Evolutionary conservation across 108 stramenopile species (phyloP).

Genomic region (Cyclotella distinguenda): DNA sequence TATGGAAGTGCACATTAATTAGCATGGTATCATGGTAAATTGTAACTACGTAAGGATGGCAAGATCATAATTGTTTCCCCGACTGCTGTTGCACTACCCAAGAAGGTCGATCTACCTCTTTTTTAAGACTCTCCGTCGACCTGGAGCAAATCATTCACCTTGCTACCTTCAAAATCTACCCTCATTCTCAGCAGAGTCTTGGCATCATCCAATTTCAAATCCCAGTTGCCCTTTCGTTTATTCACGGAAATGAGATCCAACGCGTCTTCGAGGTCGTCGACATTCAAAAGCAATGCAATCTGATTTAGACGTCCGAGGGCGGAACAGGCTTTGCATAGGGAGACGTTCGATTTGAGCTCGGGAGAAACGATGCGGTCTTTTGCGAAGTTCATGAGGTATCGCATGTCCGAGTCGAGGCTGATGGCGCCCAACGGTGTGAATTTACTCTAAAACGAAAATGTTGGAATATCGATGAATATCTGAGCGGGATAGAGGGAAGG

Average conservation of each 20-base stretch:
- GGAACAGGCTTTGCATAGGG: conserved; percentile 62
- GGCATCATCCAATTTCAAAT: conserved; percentile 79
- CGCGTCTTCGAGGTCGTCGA: conserved; percentile 85
- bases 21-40: too few species aligned
- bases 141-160: conserved; percentile 70
- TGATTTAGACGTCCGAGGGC: conserved; percentile 76
- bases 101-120: too few species aligned
- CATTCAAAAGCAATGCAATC: conserved; percentile 74
- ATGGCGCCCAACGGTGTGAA: conserved; percentile 81
- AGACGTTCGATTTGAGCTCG: conserved; percentile 63
- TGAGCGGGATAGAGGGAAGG: neutral
- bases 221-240: conserved; percentile 83
- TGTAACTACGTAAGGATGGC: too few species aligned
- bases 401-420: conserved; percentile 80
- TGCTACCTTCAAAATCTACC: conserved; percentile 72
- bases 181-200: conserved; percentile 65
- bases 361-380: conserved; percentile 65
- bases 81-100: too few species aligned
- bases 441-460: conserved; percentile 41
- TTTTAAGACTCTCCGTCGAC: conserved; percentile 28
- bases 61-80: too few species aligned
- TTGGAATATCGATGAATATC: neutral
- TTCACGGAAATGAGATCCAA: conserved; percentile 76
- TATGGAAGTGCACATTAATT: too few species aligned
- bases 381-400: conserved; percentile 70